Evolutionary conservation across 495 filamentous ascomycete species (phyloP), one percentile per base, ranked within the genome.

Genomic region (Darksidea phi): DNA sequence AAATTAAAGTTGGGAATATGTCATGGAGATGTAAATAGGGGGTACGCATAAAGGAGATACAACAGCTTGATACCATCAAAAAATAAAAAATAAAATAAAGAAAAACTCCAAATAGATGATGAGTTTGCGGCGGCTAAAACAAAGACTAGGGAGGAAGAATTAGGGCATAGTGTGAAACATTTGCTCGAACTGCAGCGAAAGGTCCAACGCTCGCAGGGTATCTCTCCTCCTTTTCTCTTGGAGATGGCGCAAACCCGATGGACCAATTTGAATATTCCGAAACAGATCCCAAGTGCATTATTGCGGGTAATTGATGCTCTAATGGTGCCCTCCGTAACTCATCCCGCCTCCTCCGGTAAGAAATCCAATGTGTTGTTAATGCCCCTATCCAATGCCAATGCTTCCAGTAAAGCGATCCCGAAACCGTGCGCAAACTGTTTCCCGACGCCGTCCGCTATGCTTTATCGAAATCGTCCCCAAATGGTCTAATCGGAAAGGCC

Each of bases 361-460:
- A 58, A 46, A 46, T 13, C 7, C 11, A 45, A 34, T 25, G 20
- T 25, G 46, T 32, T 64, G 59, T 63, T 24, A 49, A 63, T 63
- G 59, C 59, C 54, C 41, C 46, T 50, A 17, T 38, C 48, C 46
- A 52, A 15, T 34, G 17, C 2, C 49, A 24, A 13, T 28, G 13
- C 47, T 38, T 17, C 49, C 50, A 41, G 45, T 23, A 59, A 59
- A 53, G 32, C 17, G 17, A 18, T 36, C 54, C 48, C 26, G 36
- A 48, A 59, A 46, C 54, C 46, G 25, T 48, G 25, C 32, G 17
- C 34, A 49, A 51, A 42, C 58, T 58, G 34, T n/a, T 60, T 59
- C 17, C 46, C 50, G 63, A 67, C 64, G 64, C 64, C 59, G 54
- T 38, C 64, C 60, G 64, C 59, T 67, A 67, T 67, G 64, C 64